phyloP scores from a whole-genome alignment of 345 rosid genomes.

The Populus simonii region DNA sequence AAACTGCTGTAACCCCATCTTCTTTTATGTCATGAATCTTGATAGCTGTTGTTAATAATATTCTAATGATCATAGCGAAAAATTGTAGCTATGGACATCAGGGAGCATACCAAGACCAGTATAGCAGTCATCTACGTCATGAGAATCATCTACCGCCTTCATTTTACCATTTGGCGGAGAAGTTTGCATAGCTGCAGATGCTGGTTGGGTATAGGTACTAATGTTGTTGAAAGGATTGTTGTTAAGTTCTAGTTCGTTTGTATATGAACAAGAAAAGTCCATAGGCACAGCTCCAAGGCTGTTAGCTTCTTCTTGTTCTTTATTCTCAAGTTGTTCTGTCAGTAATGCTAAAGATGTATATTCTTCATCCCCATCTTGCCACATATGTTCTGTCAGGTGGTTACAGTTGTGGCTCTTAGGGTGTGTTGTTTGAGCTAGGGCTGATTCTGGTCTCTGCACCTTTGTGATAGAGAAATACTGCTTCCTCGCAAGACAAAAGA shows the following conservation, averaged over 20 bases:
- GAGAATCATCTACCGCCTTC: conserved; percentile 8
- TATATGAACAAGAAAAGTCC: conserved; percentile 9
- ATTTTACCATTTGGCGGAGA: not conserved
- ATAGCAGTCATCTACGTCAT: conserved; percentile 31
- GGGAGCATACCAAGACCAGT: conserved; percentile 32
- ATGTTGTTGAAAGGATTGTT: not conserved
- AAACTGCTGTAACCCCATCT: not conserved
- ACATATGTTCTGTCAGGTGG: not conserved
- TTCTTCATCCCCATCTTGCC: conserved; percentile 48
- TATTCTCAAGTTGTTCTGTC: conserved; percentile 43
- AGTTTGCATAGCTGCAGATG: not conserved
- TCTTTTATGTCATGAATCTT: not conserved
- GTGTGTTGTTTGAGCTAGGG: conserved; percentile 6
- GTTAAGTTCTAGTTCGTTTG: not conserved
- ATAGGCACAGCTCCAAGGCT: conserved; percentile 12
- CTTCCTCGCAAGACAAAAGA: not conserved
- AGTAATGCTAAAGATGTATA: conserved; percentile 47
- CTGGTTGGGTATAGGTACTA: not conserved
- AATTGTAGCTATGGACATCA: conserved; percentile 25
- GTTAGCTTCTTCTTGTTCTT: conserved; percentile 30
- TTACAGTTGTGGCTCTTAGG: not conserved
- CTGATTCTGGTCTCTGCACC: conserved; percentile 6
- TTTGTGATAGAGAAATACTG: conserved; percentile 62
- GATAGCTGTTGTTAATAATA: not conserved
- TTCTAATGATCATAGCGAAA: conserved; percentile 9